Percentiles rank a stretch among this genome's conserved stretches.
Evolutionary conservation across 495 filamentous ascomycete species (phyloP).

Genomic region (Astrothelium subdiscretum): DNA sequence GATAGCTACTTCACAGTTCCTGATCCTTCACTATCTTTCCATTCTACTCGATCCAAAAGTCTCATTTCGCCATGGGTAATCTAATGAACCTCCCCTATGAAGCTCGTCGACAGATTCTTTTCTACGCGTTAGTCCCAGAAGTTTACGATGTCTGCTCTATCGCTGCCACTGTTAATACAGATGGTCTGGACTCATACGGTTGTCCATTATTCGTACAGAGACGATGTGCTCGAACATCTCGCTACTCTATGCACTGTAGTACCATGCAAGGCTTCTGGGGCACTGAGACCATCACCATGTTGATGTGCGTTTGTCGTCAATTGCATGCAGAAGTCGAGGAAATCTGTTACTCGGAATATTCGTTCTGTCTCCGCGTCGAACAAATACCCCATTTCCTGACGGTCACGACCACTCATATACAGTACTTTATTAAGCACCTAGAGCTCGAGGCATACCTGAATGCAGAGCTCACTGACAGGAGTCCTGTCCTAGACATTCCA

Average conservation of each 20-base stretch:
- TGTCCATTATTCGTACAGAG: not conserved
- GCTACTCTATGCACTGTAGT: no score
- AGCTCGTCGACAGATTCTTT: not conserved
- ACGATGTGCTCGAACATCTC: not conserved
- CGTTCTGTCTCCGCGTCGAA: not conserved
- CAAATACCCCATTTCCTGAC: not conserved
- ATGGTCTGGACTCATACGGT: not conserved
- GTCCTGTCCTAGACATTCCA: not conserved
- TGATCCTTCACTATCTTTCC: not conserved
- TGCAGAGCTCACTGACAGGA: not conserved
- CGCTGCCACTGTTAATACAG: not conserved
- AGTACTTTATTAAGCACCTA: not conserved
- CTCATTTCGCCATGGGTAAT: not conserved
- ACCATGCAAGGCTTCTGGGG: not conserved
- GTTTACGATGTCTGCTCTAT: not conserved
- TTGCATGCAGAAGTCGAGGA: not conserved
- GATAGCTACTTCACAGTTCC: not conserved
- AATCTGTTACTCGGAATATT: not conserved
- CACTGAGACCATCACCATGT: not conserved
- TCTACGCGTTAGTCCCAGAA: not conserved
- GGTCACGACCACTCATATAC: not conserved
- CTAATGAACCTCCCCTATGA: not conserved
- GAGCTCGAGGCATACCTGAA: not conserved
- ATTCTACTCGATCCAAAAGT: not conserved
- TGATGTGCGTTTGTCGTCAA: not conserved